Evolutionary conservation across 495 filamentous ascomycete species (phyloP), one percentile per base, ranked within the genome.

Genomic region (Penicillium riverlandense): DNA sequence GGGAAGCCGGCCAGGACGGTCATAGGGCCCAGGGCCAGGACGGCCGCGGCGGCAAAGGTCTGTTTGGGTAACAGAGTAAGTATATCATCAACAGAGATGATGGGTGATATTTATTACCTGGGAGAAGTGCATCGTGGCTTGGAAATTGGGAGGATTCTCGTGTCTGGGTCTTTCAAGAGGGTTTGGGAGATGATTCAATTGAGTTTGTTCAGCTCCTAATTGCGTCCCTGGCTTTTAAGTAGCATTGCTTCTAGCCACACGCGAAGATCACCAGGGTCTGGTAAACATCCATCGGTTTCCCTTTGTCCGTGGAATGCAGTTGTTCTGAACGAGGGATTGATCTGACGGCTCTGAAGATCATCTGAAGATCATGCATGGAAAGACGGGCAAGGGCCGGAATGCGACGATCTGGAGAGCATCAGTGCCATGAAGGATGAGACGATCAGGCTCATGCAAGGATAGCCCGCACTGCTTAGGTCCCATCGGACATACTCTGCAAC

Each of bases 41-140:
- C 37, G 38, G 51, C 54, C 45, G 42, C 51, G 8, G 57, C 47
- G 37, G 39, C 44, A 13, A 58, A 44, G 37, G 54, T 45, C 57
- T 60, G 16, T 7, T 22, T 22, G 2, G 2, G 4, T 22, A 22
- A 22, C 6, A 22, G 22, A 22, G 22, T 22, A 22, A 22, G 22
- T 22, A 22, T 22, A 22, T 4, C 22, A 22, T 22, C 22, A 22
- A 22, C 4, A 22, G 22, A 22, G 22, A 22, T 22, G 22, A 22
- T 5, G 10, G 33, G 30, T n/a, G 38, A 0, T 28, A 29, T 29
- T 8, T 10, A 27, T 41, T n/a, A 57, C 43, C 38, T 48, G 49
- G 2, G 48, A 50, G 48, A 54, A 53, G 14, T 45, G 30, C 46
- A 52, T 55, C 11, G 38, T 54, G 48, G 12, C 14, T 34, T 12